A percentile compares a stretch with the other conserved stretches of the same genome.
Evolutionary conservation across 2,329 filamentous ascomycete genomes (phyloP).

Genomic region (Cercospora sojina): DNA sequence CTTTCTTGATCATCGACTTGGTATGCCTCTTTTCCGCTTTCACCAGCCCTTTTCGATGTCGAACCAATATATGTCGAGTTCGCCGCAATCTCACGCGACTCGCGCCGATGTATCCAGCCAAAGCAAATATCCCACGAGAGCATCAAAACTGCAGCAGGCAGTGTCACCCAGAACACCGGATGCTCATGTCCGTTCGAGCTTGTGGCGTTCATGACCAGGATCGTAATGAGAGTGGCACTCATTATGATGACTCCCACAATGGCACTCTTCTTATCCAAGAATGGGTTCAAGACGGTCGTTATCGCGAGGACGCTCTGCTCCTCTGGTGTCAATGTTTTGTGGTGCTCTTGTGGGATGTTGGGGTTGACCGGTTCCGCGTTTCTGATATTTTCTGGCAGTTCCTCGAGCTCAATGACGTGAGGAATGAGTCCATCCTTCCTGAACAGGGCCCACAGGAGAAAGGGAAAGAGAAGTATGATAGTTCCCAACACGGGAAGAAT

Average conservation of each 20-base stretch:
- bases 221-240: conserved; percentile 63
- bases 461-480: conserved; percentile 65
- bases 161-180: conserved; percentile 67
- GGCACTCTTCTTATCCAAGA: conserved; percentile 65
- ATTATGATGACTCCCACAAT: conserved; percentile 65
- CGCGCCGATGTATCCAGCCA: conserved; percentile 62
- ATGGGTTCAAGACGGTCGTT: conserved; percentile 74
- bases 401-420: conserved; percentile 64
- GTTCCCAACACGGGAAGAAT: conserved; percentile 69
- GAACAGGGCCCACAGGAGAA: conserved; percentile 69
- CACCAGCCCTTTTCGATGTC: not conserved
- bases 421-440: conserved; percentile 64
- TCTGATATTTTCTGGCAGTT: conserved; percentile 59
- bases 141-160: conserved; percentile 67
- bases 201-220: conserved; percentile 65
- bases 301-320: conserved; percentile 59
- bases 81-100: conserved; percentile 62
- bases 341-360: conserved; percentile 57
- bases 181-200: conserved; percentile 50
- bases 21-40: not conserved
- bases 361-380: conserved; percentile 64
- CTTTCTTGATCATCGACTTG: not conserved
- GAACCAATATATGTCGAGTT: not conserved
- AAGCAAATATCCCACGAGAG: conserved; percentile 65
- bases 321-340: conserved; percentile 55